phyloP scores from a whole-genome alignment of 23 red algal species.

The Chondrus crispus region DNA sequence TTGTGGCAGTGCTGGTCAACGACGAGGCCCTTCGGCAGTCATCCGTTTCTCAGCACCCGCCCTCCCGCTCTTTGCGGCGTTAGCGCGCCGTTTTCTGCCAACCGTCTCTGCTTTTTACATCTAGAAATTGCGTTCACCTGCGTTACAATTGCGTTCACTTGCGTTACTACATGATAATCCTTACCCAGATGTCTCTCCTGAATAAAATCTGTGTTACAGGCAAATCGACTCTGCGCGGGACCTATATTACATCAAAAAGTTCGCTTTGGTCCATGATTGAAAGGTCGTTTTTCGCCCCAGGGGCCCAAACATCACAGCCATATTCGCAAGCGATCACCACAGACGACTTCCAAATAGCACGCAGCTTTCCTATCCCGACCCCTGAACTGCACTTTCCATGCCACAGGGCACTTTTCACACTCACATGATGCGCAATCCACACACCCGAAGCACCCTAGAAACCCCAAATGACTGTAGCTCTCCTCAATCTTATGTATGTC shows the following conservation, averaged over 20 bases:
- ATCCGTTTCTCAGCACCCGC: too few relatives aligned
- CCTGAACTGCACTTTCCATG: not conserved
- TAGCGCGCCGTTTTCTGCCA: too few relatives aligned
- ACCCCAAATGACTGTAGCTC: not conserved
- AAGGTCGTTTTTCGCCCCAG: constrained; percentile 18
- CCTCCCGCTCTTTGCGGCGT: too few relatives aligned
- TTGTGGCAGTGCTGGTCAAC: too few relatives aligned
- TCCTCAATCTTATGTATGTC: not conserved
- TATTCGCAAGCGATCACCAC: constrained; percentile 17
- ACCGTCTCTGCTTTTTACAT: too few relatives aligned
- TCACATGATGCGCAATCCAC: not conserved
- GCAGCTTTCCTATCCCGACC: not conserved
- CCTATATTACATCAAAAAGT: not conserved
- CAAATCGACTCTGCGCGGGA: too few relatives aligned
- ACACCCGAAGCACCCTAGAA: not conserved
- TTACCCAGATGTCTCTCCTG: too few relatives aligned
- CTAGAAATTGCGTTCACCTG: too few relatives aligned
- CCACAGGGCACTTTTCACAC: not conserved
- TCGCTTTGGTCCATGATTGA: not conserved
- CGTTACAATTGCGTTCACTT: too few relatives aligned
- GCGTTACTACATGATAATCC: too few relatives aligned
- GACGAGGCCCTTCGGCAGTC: too few relatives aligned
- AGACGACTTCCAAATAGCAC: not conserved
- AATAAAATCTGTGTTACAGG: too few relatives aligned
- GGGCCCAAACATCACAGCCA: constrained; percentile 10